Conservation (phyloP, 2,329 filamentous ascomycete species). For the Colletotrichum somersetense region DNA sequence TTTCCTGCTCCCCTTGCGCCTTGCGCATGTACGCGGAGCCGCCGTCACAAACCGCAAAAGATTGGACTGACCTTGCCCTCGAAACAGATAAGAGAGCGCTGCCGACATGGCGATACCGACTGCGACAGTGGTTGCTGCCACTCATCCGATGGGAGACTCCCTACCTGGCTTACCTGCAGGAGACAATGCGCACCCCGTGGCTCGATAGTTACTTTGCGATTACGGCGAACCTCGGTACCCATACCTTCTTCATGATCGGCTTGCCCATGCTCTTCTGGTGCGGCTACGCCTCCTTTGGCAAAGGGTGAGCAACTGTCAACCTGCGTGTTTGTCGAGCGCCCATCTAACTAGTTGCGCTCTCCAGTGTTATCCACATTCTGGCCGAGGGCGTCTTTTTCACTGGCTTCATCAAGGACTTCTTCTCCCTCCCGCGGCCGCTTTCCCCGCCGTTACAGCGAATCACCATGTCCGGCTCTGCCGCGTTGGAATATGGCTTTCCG, state of each 20-base stretch:
- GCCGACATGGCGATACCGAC: constrained; percentile 87
- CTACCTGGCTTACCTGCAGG: constrained; percentile 89
- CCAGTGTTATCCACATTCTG: constrained; percentile 78
- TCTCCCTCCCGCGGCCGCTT: constrained; percentile 90
- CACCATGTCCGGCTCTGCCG: constrained; percentile 96
- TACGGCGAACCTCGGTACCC: constrained; percentile 94
- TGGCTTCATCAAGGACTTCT: constrained; percentile 93
- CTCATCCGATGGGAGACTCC: constrained; percentile 95
- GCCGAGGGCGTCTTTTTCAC: constrained; percentile 87
- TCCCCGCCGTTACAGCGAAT: constrained; percentile 94
- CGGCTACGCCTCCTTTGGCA: constrained; percentile 84
- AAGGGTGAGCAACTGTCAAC: constrained; percentile 75
- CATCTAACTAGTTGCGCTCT: constrained; percentile 12
- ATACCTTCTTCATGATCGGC: constrained; percentile 98
- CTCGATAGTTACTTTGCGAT: constrained; percentile 98
- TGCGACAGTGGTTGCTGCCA: constrained; percentile 86
- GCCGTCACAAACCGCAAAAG: constrained; percentile 10
- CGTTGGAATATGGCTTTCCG: constrained; percentile 96
- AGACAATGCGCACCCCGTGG: constrained; percentile 80
- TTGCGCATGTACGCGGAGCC: constrained; percentile 15
- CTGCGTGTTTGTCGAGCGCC: background rate
- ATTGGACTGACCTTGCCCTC: constrained; percentile 28
- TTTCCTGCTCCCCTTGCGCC: constrained; percentile 4
- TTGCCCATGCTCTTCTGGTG: constrained; percentile 98
- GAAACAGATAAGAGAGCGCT: constrained; percentile 81